Evolutionary conservation across 2,329 filamentous ascomycete species (phyloP).

Genomic region (Esteya vermicola): DNA sequence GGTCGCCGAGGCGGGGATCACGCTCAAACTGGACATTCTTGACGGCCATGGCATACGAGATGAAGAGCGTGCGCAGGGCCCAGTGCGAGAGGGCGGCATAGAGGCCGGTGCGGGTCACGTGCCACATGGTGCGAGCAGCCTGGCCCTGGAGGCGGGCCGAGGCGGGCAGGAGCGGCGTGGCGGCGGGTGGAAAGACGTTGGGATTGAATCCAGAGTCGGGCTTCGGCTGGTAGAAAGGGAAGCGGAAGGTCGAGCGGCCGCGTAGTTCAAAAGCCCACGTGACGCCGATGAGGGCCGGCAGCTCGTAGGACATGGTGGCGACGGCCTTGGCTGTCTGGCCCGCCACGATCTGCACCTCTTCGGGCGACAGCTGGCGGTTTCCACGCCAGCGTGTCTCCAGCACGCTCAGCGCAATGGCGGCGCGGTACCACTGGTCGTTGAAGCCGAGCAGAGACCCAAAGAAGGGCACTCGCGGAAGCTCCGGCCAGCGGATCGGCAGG

Average conservation of each 20-base stretch:
- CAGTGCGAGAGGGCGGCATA: constrained; percentile 7
- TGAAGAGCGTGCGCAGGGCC: constrained; percentile 3
- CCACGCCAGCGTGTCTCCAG: constrained; percentile 6
- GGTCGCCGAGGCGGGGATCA: constrained; percentile 6
- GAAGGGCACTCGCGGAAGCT: constrained; percentile 8
- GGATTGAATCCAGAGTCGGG: constrained; percentile 8
- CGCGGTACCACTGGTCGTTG: constrained; percentile 7
- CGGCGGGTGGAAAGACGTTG: constrained; percentile 6
- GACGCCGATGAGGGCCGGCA: constrained; percentile 4
- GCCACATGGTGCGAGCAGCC: constrained; percentile 8
- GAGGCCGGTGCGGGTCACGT: constrained; percentile 4
- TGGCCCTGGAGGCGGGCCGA: constrained; percentile 1
- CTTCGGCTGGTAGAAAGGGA: constrained; percentile 9
- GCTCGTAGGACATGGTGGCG: constrained; percentile 4
- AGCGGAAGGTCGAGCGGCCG: constrained; percentile 8
- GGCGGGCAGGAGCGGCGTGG: no score
- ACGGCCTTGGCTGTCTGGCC: constrained; percentile 6
- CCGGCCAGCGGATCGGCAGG: constrained; percentile 8
- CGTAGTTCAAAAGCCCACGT: constrained; percentile 3
- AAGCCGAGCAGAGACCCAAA: constrained; percentile 5
- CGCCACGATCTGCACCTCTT: constrained; percentile 10
- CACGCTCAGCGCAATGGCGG: constrained; percentile 6
- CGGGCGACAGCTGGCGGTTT: constrained; percentile 7
- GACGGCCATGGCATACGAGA: constrained; percentile 3
- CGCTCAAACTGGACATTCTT: constrained; percentile 3